Percentiles rank a stretch among this genome's conserved stretches.
phyloP scores from a whole-genome alignment of 148 eudicot species.

The Limonium bicolor region DNA sequence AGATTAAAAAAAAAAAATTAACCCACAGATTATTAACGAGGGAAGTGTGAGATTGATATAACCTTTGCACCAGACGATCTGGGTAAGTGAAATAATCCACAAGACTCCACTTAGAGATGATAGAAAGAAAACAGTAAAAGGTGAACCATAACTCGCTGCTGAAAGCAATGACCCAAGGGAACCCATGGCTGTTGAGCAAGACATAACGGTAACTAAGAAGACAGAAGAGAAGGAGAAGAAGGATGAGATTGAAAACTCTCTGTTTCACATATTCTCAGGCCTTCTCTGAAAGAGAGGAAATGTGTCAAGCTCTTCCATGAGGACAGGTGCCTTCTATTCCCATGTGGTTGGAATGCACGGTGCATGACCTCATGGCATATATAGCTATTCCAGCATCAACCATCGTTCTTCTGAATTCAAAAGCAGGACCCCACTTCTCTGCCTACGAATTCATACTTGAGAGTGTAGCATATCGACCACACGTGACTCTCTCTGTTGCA shows the following conservation, averaged over 20 bases:
- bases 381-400: constrained; percentile 29
- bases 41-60: neutral
- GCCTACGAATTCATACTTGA: constrained; percentile 41
- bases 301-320: neutral
- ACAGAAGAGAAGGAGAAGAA: neutral
- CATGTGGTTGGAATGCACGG: no score
- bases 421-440: constrained; percentile 37
- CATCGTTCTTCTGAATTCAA: constrained; percentile 40
- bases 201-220: constrained; percentile 6
- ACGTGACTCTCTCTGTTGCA: constrained; percentile 27
- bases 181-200: constrained; percentile 8
- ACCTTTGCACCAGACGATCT: constrained; percentile 11
- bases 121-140: constrained; percentile 8
- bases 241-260: neutral
- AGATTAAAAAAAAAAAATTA: no score
- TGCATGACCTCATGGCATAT: no score
- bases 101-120: constrained; percentile 18
- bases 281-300: neutral
- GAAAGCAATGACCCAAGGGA: constrained; percentile 14
- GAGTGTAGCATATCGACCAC: constrained; percentile 32
- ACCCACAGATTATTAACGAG: no score
- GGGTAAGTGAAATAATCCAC: constrained; percentile 5
- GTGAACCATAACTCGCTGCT: constrained; percentile 19
- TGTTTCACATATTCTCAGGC: neutral
- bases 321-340: no score